Percentiles rank a stretch among this genome's conserved stretches.
Conservation (phyloP, 805 yeast species). For the Yarrowia bubula region DNA sequence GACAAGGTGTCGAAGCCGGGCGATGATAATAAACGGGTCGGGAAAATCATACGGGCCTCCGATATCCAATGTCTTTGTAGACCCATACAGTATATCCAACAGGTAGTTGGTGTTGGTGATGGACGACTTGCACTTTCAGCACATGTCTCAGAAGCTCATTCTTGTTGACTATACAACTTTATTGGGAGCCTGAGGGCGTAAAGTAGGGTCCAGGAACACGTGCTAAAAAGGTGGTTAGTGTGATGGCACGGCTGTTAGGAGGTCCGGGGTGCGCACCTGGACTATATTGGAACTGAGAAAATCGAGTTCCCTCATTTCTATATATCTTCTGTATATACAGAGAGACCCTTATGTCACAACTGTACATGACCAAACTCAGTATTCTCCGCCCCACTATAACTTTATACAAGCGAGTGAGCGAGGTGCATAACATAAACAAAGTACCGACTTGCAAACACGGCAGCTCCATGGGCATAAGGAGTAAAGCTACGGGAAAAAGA, state of each 20-base stretch:
- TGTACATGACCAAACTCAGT: background rate
- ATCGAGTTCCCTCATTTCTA: too few species aligned
- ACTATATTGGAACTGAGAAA: too few species aligned
- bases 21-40: too few species aligned
- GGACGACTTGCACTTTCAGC: background rate
- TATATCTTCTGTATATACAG: too few species aligned
- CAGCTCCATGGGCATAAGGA: background rate
- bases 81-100: too few species aligned
- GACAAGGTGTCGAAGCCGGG: background rate
- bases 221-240: background rate
- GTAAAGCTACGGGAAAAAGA: background rate
- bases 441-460: background rate
- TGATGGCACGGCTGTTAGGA: background rate
- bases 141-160: slow-evolving; percentile 4
- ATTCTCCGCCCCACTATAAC: slow-evolving; percentile 21
- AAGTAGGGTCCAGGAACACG: background rate
- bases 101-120: too few species aligned
- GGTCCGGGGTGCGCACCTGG: too few species aligned
- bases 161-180: background rate
- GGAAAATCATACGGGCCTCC: too few species aligned
- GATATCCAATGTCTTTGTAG: too few species aligned
- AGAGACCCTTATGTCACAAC: too few species aligned
- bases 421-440: slow-evolving; percentile 13
- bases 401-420: background rate
- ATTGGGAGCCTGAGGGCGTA: background rate